Percentiles rank a stretch among this genome's conserved stretches.
Evolutionary conservation across 2,329 filamentous ascomycete species (phyloP).

Genomic region (Cladophialophora psammophila): DNA sequence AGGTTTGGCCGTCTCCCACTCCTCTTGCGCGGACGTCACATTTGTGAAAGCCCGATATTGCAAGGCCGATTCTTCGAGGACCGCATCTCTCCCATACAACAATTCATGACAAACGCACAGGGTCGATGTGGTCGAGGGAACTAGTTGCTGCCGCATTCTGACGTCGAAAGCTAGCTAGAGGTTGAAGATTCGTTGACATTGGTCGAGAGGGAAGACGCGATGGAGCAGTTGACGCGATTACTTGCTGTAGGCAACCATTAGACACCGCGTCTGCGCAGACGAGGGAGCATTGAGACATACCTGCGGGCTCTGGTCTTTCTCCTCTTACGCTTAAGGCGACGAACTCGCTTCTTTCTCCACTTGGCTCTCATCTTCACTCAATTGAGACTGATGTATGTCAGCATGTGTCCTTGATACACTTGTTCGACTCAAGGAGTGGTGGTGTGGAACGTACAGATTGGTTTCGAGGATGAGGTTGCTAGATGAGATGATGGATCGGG

Average conservation of each 20-base stretch:
- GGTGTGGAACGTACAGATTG: conserved; percentile 22
- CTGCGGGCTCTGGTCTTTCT: conserved; percentile 99
- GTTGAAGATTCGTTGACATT: conserved; percentile 40
- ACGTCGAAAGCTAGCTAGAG: conserved; percentile 27
- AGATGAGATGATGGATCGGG: conserved; percentile 30
- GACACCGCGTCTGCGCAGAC: conserved; percentile 30
- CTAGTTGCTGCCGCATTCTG: conserved; percentile 25
- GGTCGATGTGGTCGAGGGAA: conserved; percentile 23
- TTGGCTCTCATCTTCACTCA: conserved; percentile 78
- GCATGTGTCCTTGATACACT: background rate
- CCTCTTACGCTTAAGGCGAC: conserved; percentile 99
- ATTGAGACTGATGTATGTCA: conserved; percentile 30
- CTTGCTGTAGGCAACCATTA: conserved; percentile 62
- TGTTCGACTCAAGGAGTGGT: background rate
- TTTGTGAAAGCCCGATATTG: conserved; percentile 21
- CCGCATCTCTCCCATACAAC: conserved; percentile 24
- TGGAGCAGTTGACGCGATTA: conserved; percentile 69
- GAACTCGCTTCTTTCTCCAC: conserved; percentile 99
- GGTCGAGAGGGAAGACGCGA: conserved; percentile 55
- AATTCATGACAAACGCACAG: conserved; percentile 30
- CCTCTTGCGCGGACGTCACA: conserved; percentile 36
- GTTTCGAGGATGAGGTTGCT: conserved; percentile 36
- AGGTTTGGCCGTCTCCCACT: conserved; percentile 38
- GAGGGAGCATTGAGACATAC: conserved; percentile 65
- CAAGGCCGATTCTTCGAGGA: conserved; percentile 38